Percentiles rank a stretch among this genome's conserved stretches.
Conservation (phyloP, 2,329 filamentous ascomycete species). For the Stemphylium vesicarium region DNA sequence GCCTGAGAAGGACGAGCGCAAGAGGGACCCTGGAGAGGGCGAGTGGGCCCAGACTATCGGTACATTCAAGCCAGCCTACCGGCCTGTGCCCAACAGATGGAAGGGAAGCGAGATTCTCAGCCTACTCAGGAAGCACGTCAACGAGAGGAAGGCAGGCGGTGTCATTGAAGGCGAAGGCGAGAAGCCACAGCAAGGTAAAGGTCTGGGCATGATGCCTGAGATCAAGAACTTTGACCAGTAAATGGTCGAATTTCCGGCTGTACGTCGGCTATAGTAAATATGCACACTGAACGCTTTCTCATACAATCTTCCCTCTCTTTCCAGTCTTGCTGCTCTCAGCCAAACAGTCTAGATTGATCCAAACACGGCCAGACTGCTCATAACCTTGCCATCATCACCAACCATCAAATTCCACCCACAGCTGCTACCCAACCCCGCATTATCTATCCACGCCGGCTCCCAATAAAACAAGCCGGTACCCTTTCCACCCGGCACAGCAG, state of each 20-base stretch:
- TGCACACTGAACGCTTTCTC: slow-evolving; percentile 2
- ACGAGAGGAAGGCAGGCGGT: slow-evolving; percentile 69
- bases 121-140: slow-evolving; percentile 81
- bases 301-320: background rate
- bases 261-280: slow-evolving; percentile 5
- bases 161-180: slow-evolving; percentile 49
- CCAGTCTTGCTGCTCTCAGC: background rate
- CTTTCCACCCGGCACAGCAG: slow-evolving; percentile 59
- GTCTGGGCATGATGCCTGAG: slow-evolving; percentile 59
- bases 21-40: slow-evolving; percentile 64
- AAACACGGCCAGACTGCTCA: slow-evolving; percentile 65
- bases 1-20: slow-evolving; percentile 55
- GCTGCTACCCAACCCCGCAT: slow-evolving; percentile 68
- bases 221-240: slow-evolving; percentile 55
- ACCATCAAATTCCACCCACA: slow-evolving; percentile 71
- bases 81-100: slow-evolving; percentile 88
- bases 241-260: background rate
- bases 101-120: slow-evolving; percentile 78
- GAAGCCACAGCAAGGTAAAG: slow-evolving; percentile 43
- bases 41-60: slow-evolving; percentile 98
- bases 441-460: slow-evolving; percentile 75
- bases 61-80: slow-evolving; percentile 90
- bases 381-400: slow-evolving; percentile 59
- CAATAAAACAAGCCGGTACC: slow-evolving; percentile 70
- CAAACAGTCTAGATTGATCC: slow-evolving; percentile 16